Evolutionary conservation across 176 grass and related monocot genomes (phyloP), one percentile per base, ranked within the genome.

Genomic region (Chrysopogon serrulatus): DNA sequence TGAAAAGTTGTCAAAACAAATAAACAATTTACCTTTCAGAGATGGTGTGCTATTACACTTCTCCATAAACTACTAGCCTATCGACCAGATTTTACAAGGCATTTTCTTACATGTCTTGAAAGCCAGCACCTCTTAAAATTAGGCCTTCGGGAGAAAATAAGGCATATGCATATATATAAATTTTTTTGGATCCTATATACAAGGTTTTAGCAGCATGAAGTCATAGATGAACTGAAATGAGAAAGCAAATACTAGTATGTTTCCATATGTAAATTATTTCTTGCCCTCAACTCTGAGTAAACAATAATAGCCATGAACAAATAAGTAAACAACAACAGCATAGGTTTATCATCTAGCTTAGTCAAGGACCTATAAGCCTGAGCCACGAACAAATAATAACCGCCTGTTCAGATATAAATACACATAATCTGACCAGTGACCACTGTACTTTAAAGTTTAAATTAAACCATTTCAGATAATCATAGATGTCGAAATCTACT

Each of bases 51-150:
- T 30, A 68, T 80, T 79, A 67, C 35, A 44, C 63, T 78, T 77
- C 68, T 66, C 74, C 74, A 43, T 36, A 78, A 35, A 90, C 72
- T 45, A 90, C 21, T 43, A 82, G 56, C 71, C 37, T 35, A 72
- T 34, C 44, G 41, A 56, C 43, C 6, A 35, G 68, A 74, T 54
- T 44, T 56, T 64, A 68, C 12, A 79, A 76, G 16, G 80, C 42
- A 86, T 78, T 28, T 65, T 2, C 26, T 42, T 88, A 44, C 60
- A 23, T 77, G 79, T 71, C 65, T 42, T 72, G 28, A 33, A 49
- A 40, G 19, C 69, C 51, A 77, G 16, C 23, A 77, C 32, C 62
- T 63, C 24, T 8, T 17, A 31, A 41, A 11, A 78, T 27, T 62
- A 51, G 23, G 67, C 42, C 73, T 77, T 64, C 17, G 12, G 57